Evolutionary conservation across 805 yeast species (phyloP), one percentile per base, ranked within the genome.

Genomic region (Saturnispora quitensis): DNA sequence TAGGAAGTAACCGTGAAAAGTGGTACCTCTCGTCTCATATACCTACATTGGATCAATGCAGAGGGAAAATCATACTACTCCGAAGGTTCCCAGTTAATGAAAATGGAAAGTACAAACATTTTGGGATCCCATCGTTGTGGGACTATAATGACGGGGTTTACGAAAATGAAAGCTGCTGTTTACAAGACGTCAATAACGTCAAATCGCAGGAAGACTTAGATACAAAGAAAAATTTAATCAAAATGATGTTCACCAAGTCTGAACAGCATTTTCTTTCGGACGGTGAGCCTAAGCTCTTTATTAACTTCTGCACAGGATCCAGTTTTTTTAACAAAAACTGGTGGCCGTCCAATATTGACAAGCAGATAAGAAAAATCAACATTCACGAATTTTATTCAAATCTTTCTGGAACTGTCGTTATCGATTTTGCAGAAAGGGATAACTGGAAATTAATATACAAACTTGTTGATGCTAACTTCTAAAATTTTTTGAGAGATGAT

Each of bases 131-230:
- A 33, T 89, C 89, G 12, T 66, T 80, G 3, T 86, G 91, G 90
- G 58, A 66, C 33, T 81, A 82, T 67, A 82, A 84, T 65, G 75
- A 84, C 55, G 72, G 78, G 8, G 78, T 78, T 54, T 88, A 82
- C 59, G 87, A 82, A 62, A 70, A 84, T 50, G 86, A 85, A 10
- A 35, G 60, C 3, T 70, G 82, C 60, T 78, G 75, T 24, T 86
- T 85, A 17, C 93, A 86, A 67, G 93, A 86, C 65, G 84, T 73
- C 70, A 82, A 86, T 67, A 89, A 83, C 62, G 71, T 86, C 52
- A 70, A 73, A 53, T 63, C 67, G 40, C 72, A 68, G 8, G 71
- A 69, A 7, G 88, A 80, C 58, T 74, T 84, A 52, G 63, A 72
- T 17, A 77, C 73, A 59, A 86, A 86, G 64, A 73, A 78, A 18